Conservation (phyloP, 2,329 filamentous ascomycete genomes). For the Sporothrix euskadiensis region DNA sequence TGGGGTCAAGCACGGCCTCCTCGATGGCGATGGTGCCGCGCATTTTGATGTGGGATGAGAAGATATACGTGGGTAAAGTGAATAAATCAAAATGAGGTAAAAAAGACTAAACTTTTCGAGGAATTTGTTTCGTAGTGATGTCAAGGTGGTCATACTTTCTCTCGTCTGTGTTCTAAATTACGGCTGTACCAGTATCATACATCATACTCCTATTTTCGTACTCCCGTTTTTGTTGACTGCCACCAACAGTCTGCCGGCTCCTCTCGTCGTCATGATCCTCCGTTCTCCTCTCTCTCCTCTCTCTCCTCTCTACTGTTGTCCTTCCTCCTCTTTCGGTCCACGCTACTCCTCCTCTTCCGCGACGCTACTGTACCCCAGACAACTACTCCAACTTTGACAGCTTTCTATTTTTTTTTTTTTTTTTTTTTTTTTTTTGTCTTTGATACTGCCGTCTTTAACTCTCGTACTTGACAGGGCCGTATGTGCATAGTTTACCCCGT, state of each 20-base stretch:
- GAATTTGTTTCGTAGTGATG: too few relatives aligned
- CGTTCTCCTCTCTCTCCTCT: not conserved
- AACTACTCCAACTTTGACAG: not conserved
- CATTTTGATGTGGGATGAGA: conserved; percentile 1
- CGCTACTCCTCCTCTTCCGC: not conserved
- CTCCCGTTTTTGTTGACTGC: not conserved
- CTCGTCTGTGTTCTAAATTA: not conserved
- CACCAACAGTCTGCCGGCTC: not conserved
- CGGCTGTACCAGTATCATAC: not conserved
- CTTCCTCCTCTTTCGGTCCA: not conserved
- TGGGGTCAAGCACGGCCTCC: conserved; percentile 41
- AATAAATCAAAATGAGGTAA: not conserved
- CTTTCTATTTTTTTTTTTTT: not conserved
- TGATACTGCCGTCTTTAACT: not conserved
- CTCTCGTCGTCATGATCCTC: not conserved
- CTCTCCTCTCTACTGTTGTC: too few relatives aligned
- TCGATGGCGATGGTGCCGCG: conserved; percentile 42
- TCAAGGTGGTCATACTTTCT: not conserved
- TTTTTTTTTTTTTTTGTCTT: not conserved
- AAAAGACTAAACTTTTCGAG: not conserved
- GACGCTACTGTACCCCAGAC: not conserved
- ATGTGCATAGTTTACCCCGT: not conserved
- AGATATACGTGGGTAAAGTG: not conserved
- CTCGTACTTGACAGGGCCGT: not conserved
- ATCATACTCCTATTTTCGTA: not conserved